Percentiles rank a stretch among this genome's conserved stretches.
phyloP scores from a whole-genome alignment of 805 yeast species.

The Candida gorgasii region DNA sequence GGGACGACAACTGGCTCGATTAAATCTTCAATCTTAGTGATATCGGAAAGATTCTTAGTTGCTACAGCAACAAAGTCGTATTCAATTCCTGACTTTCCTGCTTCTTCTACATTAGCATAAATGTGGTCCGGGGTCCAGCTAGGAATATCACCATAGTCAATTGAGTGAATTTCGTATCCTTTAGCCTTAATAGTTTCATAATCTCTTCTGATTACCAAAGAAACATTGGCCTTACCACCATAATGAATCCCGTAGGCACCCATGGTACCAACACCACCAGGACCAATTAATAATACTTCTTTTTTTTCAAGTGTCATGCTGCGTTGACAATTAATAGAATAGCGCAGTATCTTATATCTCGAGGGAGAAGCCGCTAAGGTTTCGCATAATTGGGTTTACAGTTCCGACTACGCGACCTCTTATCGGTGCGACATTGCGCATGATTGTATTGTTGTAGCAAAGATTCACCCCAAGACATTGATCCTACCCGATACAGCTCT shows the following conservation, averaged over 20 bases:
- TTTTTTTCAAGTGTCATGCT: slow-evolving; percentile 3
- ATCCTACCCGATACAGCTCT: no score
- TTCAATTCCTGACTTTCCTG: slow-evolving; percentile 21
- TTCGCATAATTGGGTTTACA: slow-evolving; percentile 32
- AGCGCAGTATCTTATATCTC: no score
- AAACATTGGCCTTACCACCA: slow-evolving; percentile 25
- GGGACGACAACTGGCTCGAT: slow-evolving; percentile 16
- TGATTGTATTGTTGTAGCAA: no score
- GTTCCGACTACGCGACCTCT: not conserved
- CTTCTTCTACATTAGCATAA: slow-evolving; percentile 27
- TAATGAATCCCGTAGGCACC: slow-evolving; percentile 30
- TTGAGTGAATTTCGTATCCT: slow-evolving; percentile 34
- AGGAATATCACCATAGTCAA: slow-evolving; percentile 27
- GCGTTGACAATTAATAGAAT: not conserved
- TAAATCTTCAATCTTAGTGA: slow-evolving; percentile 15
- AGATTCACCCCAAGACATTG: no score
- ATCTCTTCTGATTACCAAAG: slow-evolving; percentile 35
- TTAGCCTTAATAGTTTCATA: slow-evolving; percentile 24
- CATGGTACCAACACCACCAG: slow-evolving; percentile 40
- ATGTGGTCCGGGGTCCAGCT: slow-evolving; percentile 26
- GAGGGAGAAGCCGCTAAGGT: not conserved
- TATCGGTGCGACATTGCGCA: no score
- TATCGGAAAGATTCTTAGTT: slow-evolving; percentile 34
- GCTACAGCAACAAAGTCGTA: slow-evolving; percentile 35
- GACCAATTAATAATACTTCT: slow-evolving; percentile 23